These are phyloP conservation scores for Nothomitra cinnamomea DNA, from an alignment of 2,329 filamentous ascomycete genomes.

Conservation along the genomic window DNA sequence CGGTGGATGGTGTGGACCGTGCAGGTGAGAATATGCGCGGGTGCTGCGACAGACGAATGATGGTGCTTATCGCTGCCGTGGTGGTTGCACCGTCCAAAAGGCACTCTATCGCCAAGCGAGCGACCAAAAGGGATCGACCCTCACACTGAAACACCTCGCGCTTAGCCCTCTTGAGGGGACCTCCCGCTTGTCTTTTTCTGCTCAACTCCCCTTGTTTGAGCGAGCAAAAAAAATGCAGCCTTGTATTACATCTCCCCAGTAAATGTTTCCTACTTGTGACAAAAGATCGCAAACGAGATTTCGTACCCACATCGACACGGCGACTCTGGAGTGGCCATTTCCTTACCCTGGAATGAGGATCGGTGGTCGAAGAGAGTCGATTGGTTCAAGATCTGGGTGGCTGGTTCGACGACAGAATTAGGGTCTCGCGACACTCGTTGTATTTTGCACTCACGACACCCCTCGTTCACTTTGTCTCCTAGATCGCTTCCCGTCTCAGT, in stretches of 20 bases:
- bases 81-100: too few species aligned
- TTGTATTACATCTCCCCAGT: not conserved
- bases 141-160: not conserved
- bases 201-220: not conserved
- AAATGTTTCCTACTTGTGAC: not conserved
- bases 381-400: too few species aligned
- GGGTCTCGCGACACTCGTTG: too few species aligned
- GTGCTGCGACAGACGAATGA: too few species aligned
- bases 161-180: not conserved
- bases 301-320: not conserved
- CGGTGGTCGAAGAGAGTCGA: too few species aligned
- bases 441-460: too few species aligned
- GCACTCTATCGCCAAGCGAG: constrained; percentile 12
- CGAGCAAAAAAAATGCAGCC: too few species aligned
- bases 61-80: too few species aligned
- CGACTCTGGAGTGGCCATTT: not conserved
- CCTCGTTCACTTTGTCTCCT: too few species aligned
- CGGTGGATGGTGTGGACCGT: too few species aligned
- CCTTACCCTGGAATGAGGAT: not conserved
- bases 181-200: not conserved
- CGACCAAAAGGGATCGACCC: constrained; percentile 4
- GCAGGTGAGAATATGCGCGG: constrained; percentile 7
- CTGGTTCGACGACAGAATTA: not conserved
- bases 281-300: not conserved
- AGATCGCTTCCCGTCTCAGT: too few species aligned